Evolutionary conservation across 2,329 filamentous ascomycete species (phyloP).

Genomic region (Diaporthe sp.): DNA sequence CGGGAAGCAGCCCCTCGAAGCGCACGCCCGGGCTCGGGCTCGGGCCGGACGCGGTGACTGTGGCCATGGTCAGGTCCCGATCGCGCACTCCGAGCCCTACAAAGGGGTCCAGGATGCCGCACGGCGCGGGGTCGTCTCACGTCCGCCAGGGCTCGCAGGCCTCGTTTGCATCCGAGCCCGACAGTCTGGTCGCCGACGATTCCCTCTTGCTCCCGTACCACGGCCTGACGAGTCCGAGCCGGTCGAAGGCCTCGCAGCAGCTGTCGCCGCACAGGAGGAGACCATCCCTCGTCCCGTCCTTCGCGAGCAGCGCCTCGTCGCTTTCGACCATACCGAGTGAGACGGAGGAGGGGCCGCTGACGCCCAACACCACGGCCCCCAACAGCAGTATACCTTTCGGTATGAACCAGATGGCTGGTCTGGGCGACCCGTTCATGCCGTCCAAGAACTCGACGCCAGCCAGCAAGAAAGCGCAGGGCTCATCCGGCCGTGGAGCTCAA

Average conservation of each 20-base stretch:
- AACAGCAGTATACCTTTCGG: conserved; percentile 34
- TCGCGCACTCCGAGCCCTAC: conserved; percentile 49
- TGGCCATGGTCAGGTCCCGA: conserved; percentile 30
- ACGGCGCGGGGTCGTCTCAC: conserved; percentile 40
- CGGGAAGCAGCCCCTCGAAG: conserved; percentile 47
- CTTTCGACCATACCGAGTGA: conserved; percentile 71
- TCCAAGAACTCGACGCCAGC: conserved; percentile 8
- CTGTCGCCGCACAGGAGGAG: conserved; percentile 29
- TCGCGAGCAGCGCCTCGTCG: conserved; percentile 62
- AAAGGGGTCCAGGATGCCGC: conserved; percentile 43
- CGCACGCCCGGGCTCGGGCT: conserved; percentile 26
- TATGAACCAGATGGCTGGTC: conserved; percentile 33
- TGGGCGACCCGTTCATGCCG: conserved; percentile 33
- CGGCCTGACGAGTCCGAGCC: conserved; percentile 60
- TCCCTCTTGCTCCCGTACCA: conserved; percentile 51
- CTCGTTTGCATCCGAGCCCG: conserved; percentile 54
- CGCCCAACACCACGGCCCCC: conserved; percentile 26
- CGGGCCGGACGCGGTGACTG: conserved; percentile 21
- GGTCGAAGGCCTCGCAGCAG: conserved; percentile 40
- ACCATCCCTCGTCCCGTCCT: conserved; percentile 46
- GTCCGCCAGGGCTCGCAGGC: conserved; percentile 50
- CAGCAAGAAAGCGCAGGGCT: background rate
- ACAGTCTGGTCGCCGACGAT: conserved; percentile 57
- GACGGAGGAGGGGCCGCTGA: conserved; percentile 57
- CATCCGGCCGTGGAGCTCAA: conserved; percentile 3